Conservation (phyloP, 164 flowering plant genomes). For the Berberis vulgaris region DNA sequence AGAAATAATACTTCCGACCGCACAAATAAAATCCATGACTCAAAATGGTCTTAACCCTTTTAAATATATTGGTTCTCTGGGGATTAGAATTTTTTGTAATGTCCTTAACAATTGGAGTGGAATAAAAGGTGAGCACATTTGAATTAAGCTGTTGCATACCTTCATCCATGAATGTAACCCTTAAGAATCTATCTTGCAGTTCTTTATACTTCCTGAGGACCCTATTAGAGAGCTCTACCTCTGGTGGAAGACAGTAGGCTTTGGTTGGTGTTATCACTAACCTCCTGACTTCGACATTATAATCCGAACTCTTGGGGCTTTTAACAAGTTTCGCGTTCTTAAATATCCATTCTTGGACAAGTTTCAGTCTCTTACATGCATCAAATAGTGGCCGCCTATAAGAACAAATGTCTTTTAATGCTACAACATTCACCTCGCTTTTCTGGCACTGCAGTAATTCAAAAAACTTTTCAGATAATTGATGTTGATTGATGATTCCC, state of each 20-base stretch:
- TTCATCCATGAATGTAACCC: slow-evolving; percentile 97
- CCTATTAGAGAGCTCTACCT: slow-evolving; percentile 89
- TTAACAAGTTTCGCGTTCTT: slow-evolving; percentile 55
- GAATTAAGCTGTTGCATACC: slow-evolving; percentile 61
- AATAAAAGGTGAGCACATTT: slow-evolving; percentile 40
- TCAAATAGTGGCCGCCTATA: slow-evolving; percentile 52
- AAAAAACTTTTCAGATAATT: slow-evolving; percentile 55
- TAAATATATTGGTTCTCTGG: slow-evolving; percentile 58
- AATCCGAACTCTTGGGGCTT: slow-evolving; percentile 25
- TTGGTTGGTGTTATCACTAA: slow-evolving; percentile 76
- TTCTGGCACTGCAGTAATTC: slow-evolving; percentile 43
- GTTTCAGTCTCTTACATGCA: slow-evolving; percentile 39
- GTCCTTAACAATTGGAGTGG: slow-evolving; percentile 57
- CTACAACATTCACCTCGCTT: slow-evolving; percentile 46
- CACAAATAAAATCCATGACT: slow-evolving; percentile 65
- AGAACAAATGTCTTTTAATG: slow-evolving; percentile 57
- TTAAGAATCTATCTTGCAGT: slow-evolving; percentile 63
- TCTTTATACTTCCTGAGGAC: slow-evolving; percentile 63
- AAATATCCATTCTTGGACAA: slow-evolving; percentile 59
- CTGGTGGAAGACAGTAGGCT: slow-evolving; percentile 94
- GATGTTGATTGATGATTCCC: slow-evolving; percentile 67
- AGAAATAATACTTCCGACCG: slow-evolving; percentile 69
- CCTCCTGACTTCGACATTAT: slow-evolving; percentile 65
- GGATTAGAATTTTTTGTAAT: slow-evolving; percentile 31
- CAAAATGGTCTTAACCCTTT: slow-evolving; percentile 49